Percentiles rank a stretch among this genome's conserved stretches.
Evolutionary conservation across 805 yeast genomes (phyloP).

Genomic region (Metschnikowia cubensis): DNA sequence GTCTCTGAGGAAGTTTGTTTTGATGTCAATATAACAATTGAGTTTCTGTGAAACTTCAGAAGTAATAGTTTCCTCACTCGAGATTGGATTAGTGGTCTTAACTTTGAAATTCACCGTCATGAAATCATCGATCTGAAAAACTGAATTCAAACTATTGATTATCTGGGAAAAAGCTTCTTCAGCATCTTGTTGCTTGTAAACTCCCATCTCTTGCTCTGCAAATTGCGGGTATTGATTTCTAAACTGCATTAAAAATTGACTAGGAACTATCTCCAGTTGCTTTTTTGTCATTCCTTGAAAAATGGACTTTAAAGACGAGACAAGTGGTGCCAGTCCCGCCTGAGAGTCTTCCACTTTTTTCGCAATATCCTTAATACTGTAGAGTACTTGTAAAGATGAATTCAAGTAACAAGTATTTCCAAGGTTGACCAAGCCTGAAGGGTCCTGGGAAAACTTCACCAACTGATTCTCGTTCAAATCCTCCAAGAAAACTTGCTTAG

Average conservation of each 20-base stretch:
- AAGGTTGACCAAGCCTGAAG: slow-evolving; percentile 63
- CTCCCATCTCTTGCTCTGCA: slow-evolving; percentile 73
- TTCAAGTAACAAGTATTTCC: slow-evolving; percentile 81
- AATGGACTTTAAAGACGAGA: slow-evolving; percentile 37
- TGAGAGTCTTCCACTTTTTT: slow-evolving; percentile 19
- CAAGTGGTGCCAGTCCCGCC: slow-evolving; percentile 18
- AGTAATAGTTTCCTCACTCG: slow-evolving; percentile 27
- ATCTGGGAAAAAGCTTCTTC: slow-evolving; percentile 92
- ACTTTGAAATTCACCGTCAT: slow-evolving; percentile 67
- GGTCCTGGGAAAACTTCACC: slow-evolving; percentile 40
- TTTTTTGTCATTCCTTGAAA: slow-evolving; percentile 45
- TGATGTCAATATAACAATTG: slow-evolving; percentile 81
- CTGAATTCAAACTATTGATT: slow-evolving; percentile 46
- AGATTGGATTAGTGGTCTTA: slow-evolving; percentile 56
- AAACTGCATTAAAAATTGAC: slow-evolving; percentile 58
- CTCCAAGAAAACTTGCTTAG: slow-evolving; percentile 59
- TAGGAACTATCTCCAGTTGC: slow-evolving; percentile 57
- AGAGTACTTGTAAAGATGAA: slow-evolving; percentile 60
- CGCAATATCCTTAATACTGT: slow-evolving; percentile 41
- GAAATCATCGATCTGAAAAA: slow-evolving; percentile 49
- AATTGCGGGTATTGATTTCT: slow-evolving; percentile 82
- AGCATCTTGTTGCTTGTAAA: slow-evolving; percentile 94
- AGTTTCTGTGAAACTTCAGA: slow-evolving; percentile 63
- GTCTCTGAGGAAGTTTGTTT: slow-evolving; percentile 83
- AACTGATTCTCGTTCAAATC: slow-evolving; percentile 53